Conservation (phyloP, 169 alveolate species). For the Plasmodium blacklocki region DNA sequence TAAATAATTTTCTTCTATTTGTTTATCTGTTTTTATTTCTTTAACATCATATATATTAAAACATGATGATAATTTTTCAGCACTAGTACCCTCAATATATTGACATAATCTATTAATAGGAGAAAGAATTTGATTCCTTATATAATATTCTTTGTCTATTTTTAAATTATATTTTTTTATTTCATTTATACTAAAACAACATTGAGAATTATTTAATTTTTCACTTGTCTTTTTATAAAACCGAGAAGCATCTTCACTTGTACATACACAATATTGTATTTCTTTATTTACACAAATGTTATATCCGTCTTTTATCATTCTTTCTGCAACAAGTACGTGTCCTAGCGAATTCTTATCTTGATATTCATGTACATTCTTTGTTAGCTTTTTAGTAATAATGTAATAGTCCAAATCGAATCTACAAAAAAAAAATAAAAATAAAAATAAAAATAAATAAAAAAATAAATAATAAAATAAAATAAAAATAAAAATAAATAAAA, state of each 20-base stretch:
- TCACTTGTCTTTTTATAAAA: slow-evolving; percentile 39
- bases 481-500: background rate
- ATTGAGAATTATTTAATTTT: slow-evolving; percentile 81
- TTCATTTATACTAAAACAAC: slow-evolving; percentile 93
- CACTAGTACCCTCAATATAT: slow-evolving; percentile 91
- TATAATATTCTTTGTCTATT: slow-evolving; percentile 93
- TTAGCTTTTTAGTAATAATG: slow-evolving; percentile 54
- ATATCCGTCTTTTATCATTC: slow-evolving; percentile 90
- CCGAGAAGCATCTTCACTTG: slow-evolving; percentile 73
- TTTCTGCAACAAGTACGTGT: slow-evolving; percentile 95
- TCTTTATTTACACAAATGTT: slow-evolving; percentile 91
- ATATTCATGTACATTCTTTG: slow-evolving; percentile 85
- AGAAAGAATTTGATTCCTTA: slow-evolving; percentile 93
- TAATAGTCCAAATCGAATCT: slow-evolving; percentile 71
- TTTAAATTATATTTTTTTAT: slow-evolving; percentile 84
- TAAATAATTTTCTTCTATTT: slow-evolving; percentile 31
- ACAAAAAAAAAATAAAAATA: background rate
- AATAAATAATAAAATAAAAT: no score
- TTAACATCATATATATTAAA: slow-evolving; percentile 56
- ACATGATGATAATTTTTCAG: slow-evolving; percentile 81
- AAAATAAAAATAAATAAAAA: background rate
- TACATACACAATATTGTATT: slow-evolving; percentile 94
- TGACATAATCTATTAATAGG: slow-evolving; percentile 93
- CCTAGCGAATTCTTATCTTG: slow-evolving; percentile 94
- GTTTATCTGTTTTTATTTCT: slow-evolving; percentile 66